Conservation (phyloP, 768 basidiomycete genomes). For the Mycena rosella region DNA sequence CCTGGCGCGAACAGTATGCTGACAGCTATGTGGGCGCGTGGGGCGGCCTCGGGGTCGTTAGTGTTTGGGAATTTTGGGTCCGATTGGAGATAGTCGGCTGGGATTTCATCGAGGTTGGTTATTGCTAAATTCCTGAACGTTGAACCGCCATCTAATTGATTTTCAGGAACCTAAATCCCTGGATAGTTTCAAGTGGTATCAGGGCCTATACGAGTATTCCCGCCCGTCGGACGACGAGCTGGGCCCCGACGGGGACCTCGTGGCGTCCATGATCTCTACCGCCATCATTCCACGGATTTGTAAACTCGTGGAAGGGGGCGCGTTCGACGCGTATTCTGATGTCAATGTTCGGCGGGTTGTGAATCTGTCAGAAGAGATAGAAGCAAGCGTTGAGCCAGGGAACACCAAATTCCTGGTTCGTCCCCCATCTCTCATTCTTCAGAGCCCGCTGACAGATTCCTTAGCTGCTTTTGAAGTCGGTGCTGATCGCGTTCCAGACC, state of each 20-base stretch:
- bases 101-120: constrained; percentile 82
- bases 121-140: background rate
- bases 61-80: constrained; percentile 97
- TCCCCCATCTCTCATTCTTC: constrained; percentile 22
- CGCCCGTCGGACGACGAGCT: constrained; percentile 62
- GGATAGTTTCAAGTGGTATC: constrained; percentile 89
- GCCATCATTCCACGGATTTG: constrained; percentile 81
- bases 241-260: constrained; percentile 89
- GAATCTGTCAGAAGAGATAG: constrained; percentile 85
- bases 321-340: constrained; percentile 84
- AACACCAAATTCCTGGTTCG: constrained; percentile 74
- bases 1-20: constrained; percentile 80
- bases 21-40: constrained; percentile 92
- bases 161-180: constrained; percentile 66
- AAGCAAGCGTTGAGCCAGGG: constrained; percentile 76
- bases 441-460: constrained; percentile 1
- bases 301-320: constrained; percentile 83
- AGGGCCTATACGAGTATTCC: constrained; percentile 83
- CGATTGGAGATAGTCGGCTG: constrained; percentile 88
- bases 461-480: constrained; percentile 71
- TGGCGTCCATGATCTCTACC: constrained; percentile 89
- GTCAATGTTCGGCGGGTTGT: constrained; percentile 70
- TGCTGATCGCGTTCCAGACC: constrained; percentile 63
- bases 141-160: background rate
- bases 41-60: constrained; percentile 90